Percentiles rank a stretch among this genome's conserved stretches.
These are phyloP conservation scores for Wickerhamiella australiensis DNA, from an alignment of 805 yeast species.

Conservation along the genomic window DNA sequence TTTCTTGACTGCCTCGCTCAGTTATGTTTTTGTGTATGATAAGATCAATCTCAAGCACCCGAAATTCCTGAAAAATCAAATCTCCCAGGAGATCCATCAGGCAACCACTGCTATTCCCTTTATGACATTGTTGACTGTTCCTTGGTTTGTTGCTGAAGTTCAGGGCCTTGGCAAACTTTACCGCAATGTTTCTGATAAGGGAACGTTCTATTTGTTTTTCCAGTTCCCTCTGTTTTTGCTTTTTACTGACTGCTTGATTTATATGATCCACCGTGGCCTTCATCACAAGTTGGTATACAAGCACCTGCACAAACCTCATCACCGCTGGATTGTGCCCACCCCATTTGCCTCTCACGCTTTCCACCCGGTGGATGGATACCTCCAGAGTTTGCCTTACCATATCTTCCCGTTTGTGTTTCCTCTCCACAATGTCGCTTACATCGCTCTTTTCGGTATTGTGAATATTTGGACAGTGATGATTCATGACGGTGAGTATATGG, in stretches of 20 bases:
- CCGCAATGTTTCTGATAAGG: constrained; percentile 49
- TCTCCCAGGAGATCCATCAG: constrained; percentile 66
- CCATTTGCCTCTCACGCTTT: constrained; percentile 98
- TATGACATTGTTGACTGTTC: constrained; percentile 78
- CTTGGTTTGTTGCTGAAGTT: constrained; percentile 78
- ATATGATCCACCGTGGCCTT: constrained; percentile 80
- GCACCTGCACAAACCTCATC: constrained; percentile 88
- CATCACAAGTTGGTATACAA: constrained; percentile 90
- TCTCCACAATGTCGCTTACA: constrained; percentile 73
- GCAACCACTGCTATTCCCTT: constrained; percentile 74
- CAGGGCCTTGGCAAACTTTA: constrained; percentile 75
- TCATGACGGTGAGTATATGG: constrained; percentile 92
- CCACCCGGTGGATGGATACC: constrained; percentile 95
- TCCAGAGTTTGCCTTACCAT: constrained; percentile 89
- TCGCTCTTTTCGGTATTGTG: constrained; percentile 74
- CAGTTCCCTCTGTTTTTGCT: constrained; percentile 73
- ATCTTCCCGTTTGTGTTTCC: constrained; percentile 86
- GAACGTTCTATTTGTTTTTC: constrained; percentile 45
- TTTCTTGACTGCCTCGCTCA: constrained; percentile 58
- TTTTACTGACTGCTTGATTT: constrained; percentile 90
- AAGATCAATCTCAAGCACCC: constrained; percentile 90
- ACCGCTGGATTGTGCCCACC: constrained; percentile 97
- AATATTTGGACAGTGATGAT: constrained; percentile 98
- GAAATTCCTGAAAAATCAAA: constrained; percentile 85
- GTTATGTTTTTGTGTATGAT: constrained; percentile 72